Base-by-base conservation (phyloP, 331 rosid species). In the Quercus lobata region DNA sequence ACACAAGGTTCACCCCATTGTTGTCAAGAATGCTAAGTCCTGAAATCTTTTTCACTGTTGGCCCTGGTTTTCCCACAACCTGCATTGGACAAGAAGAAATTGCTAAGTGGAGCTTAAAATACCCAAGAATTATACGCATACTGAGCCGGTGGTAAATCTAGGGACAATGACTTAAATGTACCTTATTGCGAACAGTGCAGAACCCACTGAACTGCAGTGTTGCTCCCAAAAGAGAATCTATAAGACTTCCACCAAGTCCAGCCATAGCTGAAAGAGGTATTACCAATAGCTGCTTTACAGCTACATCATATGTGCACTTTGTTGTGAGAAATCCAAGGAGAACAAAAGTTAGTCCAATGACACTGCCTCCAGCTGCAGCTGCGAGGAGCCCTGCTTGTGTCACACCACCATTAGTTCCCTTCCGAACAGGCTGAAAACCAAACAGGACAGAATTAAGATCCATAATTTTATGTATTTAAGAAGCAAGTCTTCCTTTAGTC, bases 41-140 rank as follows among this genome's bases (percentile, higher is more conserved):
- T 19, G 98, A 93, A 78, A 93, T 95, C 87, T 63, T 90, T 82
- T 84, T 86, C 6, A 93, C 93, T 0, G 96, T 89, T 76, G 97
- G 94, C 79, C 96, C 97, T 72, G 96, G 96, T 84, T 89, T 95
- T 73, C 97, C 99, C 79, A 93, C 99, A 76, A 95, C 87, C 99
- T 95, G 86, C 75, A 69, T 77, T 81, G 37, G 57, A 62, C 53
- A 54, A 44, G 55, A 57, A 52, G 41, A 76, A 73, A 37, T 69
- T 70, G 46, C 55, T 24, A 4, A 16, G 49, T 32, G 57, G 30
- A 73, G 75, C 19, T 53, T 35, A 80, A 70, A 63, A 72, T 63
- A 53, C 73, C 34, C 11, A 63, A 77, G 35, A 46, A 72, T 22
- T 57, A 72, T 19, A 37, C 24, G 53, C 57, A 56, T 30, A 10